Conservation (phyloP, 495 filamentous ascomycete genomes). For the Parachaetomium inaequale region DNA sequence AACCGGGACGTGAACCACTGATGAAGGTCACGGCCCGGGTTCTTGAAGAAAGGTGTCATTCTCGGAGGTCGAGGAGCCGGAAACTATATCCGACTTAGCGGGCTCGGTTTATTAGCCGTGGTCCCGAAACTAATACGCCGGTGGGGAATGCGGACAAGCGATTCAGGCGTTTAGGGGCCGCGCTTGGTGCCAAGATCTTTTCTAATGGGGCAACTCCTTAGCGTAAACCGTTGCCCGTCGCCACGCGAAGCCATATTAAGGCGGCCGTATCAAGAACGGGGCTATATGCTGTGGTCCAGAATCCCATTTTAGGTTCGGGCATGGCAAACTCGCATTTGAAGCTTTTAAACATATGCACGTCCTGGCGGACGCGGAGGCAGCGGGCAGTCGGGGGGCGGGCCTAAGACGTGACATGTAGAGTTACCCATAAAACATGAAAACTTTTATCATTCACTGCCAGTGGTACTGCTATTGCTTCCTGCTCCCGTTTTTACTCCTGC, state of each 20-base stretch:
- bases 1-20: neutral
- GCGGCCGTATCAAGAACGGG: neutral
- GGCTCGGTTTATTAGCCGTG: conserved; percentile 19
- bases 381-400: too few species aligned
- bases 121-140: conserved; percentile 14
- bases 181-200: conserved; percentile 13
- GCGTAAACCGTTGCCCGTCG: neutral
- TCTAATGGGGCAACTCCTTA: neutral
- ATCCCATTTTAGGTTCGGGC: neutral
- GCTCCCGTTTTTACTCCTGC: too few species aligned
- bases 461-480: too few species aligned
- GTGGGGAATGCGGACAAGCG: conserved; percentile 17
- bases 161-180: conserved; percentile 18
- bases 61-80: conserved; percentile 34
- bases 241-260: neutral
- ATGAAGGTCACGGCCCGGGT: neutral
- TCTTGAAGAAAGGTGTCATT: conserved; percentile 32
- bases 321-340: neutral
- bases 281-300: neutral
- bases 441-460: too few species aligned
- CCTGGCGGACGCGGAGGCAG: too few species aligned
- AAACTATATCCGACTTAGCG: conserved; percentile 31
- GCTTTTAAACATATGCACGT: too few species aligned
- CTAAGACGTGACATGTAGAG: too few species aligned
- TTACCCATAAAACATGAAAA: too few species aligned